Evolutionary conservation across 148 eudicot species (phyloP).

Genomic region (Vaccinium darrowii): DNA sequence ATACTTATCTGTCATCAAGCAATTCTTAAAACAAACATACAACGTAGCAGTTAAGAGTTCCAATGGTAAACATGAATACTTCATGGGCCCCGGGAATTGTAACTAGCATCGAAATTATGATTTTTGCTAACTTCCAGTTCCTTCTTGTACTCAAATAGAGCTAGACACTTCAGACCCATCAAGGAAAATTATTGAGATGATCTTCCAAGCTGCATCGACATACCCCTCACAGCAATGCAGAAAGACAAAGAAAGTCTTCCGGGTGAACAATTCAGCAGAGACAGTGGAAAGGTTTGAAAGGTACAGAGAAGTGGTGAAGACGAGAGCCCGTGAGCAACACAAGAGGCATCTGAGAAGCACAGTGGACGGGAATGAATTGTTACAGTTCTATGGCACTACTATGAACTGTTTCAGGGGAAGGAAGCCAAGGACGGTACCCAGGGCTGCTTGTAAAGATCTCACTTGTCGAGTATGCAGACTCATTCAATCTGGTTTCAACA

Average conservation of each 20-base stretch:
- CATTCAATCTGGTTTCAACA: conserved; percentile 16
- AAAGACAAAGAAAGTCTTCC: conserved; percentile 25
- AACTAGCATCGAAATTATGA: neutral
- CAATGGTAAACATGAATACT: too few species aligned
- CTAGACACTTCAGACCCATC: conserved; percentile 33
- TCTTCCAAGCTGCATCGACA: conserved; percentile 21
- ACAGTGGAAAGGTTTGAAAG: conserved; percentile 26
- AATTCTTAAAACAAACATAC: neutral
- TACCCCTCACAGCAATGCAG: conserved; percentile 20
- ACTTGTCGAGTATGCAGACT: conserved; percentile 5
- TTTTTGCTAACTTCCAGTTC: neutral
- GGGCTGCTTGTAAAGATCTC: conserved; percentile 6
- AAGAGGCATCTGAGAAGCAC: conserved; percentile 27
- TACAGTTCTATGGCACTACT: conserved; percentile 25
- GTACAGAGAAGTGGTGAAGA: conserved; percentile 33
- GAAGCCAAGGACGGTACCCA: neutral
- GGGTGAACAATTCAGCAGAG: conserved; percentile 13
- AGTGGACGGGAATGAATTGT: conserved; percentile 27
- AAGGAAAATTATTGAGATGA: conserved; percentile 37
- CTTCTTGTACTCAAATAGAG: conserved; percentile 20
- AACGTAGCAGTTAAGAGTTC: neutral
- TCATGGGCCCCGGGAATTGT: neutral
- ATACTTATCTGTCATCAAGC: too few species aligned
- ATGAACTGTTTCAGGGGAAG: conserved; percentile 17
- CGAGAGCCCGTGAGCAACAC: conserved; percentile 31